Evolutionary conservation across 371 early-diverging fungal genomes (phyloP).

Genomic region (Rozella allomycis): DNA sequence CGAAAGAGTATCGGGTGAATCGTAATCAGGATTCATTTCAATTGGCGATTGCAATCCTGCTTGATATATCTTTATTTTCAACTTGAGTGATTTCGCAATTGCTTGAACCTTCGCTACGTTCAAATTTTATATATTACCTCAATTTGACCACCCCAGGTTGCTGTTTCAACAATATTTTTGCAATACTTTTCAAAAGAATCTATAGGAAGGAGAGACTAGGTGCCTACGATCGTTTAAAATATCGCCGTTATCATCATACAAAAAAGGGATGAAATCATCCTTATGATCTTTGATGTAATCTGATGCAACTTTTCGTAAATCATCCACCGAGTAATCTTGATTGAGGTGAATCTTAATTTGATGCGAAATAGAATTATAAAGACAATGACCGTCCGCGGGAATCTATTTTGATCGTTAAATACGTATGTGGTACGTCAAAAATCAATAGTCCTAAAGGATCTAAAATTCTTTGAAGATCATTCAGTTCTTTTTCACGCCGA

Average conservation of each 20-base stretch:
- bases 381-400: conserved; percentile 7
- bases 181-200: conserved; percentile 56
- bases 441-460: too few relatives aligned
- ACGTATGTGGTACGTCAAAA: too few relatives aligned
- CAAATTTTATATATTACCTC: conserved; percentile 64
- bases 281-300: conserved; percentile 46
- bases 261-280: conserved; percentile 73
- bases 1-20: too few relatives aligned
- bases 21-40: too few relatives aligned
- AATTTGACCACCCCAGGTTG: conserved; percentile 82
- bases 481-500: conserved; percentile 43
- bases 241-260: conserved; percentile 54
- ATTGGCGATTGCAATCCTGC: too few relatives aligned
- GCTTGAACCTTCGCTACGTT: too few relatives aligned
- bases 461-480: conserved; percentile 5
- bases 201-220: conserved; percentile 3
- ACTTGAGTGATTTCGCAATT: too few relatives aligned
- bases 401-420: too few relatives aligned
- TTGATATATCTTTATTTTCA: too few relatives aligned
- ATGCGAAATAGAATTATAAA: conserved; percentile 68
- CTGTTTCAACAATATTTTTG: conserved; percentile 46
- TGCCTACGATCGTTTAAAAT: conserved; percentile 27
- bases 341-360: conserved; percentile 22
- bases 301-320: conserved; percentile 45
- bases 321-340: conserved; percentile 4